These are phyloP conservation scores for Leptographium lundbergii DNA, from an alignment of 2,329 filamentous ascomycete species.

Conservation along the genomic window DNA sequence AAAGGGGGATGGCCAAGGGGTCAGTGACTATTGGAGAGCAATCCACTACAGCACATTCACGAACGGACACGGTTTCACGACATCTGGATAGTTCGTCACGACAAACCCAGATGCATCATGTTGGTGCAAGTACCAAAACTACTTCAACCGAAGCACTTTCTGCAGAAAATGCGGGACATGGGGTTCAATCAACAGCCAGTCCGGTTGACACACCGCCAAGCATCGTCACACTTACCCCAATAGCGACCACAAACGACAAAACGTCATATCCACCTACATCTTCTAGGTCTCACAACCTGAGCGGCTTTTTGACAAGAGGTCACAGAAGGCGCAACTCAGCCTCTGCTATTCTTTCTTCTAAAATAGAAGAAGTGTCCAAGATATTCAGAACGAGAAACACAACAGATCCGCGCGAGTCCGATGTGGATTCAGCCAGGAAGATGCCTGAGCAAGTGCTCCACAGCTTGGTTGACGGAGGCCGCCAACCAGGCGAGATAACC, in stretches of 20 bases:
- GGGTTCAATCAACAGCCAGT: neutral
- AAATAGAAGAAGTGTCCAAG: constrained; percentile 8
- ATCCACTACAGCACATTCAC: neutral
- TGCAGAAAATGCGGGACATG: neutral
- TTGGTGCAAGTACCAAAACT: neutral
- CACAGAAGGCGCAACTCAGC: constrained; percentile 12
- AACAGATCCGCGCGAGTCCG: constrained; percentile 1
- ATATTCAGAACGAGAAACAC: constrained; percentile 10
- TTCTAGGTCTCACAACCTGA: constrained; percentile 19
- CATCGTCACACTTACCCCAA: neutral
- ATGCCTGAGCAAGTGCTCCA: constrained; percentile 11
- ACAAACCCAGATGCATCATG: neutral
- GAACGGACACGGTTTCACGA: neutral
- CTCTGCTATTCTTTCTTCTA: constrained; percentile 4
- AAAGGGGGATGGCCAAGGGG: neutral
- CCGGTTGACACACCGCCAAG: neutral
- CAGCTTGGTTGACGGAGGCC: constrained; percentile 7
- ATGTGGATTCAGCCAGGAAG: neutral
- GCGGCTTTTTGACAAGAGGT: constrained; percentile 8
- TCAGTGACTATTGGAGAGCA: neutral
- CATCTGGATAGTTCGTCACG: neutral
- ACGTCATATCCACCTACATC: constrained; percentile 17
- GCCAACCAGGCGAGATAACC: constrained; percentile 2
- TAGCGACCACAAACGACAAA: neutral
- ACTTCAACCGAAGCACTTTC: neutral